A percentile compares a stretch with the other conserved stretches of the same genome.
These are phyloP conservation scores for Dacryopinax spathularia DNA, from an alignment of 768 basidiomycete genomes.

Conservation along the genomic window DNA sequence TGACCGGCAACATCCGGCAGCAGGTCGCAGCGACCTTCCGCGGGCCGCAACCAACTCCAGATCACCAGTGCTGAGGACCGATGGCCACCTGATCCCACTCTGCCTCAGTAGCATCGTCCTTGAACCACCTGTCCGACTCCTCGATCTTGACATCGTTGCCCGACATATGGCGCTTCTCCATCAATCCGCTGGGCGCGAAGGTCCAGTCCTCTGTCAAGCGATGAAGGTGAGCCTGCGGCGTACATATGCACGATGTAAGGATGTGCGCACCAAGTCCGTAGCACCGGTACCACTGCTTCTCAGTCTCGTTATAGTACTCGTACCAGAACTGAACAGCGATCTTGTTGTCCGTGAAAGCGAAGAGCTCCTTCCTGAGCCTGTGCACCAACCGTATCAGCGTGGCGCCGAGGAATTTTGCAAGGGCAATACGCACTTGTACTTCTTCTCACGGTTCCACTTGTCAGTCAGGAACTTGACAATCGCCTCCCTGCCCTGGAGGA, in stretches of 20 bases:
- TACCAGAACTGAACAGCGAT: slow-evolving; percentile 44
- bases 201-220: slow-evolving; percentile 36
- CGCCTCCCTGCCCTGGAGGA: slow-evolving; percentile 32
- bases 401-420: background rate
- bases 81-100: slow-evolving; percentile 30
- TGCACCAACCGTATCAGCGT: background rate
- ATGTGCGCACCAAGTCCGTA: slow-evolving; percentile 29
- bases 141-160: slow-evolving; percentile 34
- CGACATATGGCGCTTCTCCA: slow-evolving; percentile 42
- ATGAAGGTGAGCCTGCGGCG: background rate
- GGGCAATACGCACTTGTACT: slow-evolving; percentile 25
- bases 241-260: background rate
- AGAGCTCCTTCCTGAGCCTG: slow-evolving; percentile 37
- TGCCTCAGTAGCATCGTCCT: slow-evolving; percentile 25
- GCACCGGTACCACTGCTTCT: slow-evolving; percentile 31
- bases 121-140: slow-evolving; percentile 40
- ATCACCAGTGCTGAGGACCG: slow-evolving; percentile 24
- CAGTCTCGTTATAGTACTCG: slow-evolving; percentile 27
- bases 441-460: slow-evolving; percentile 41
- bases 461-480: slow-evolving; percentile 34
- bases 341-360: slow-evolving; percentile 39
- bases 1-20: no score
- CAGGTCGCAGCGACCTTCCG: background rate
- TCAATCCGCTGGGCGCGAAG: slow-evolving; percentile 36
- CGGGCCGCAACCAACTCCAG: no score